These are phyloP conservation scores for Sporodiniella umbellata DNA, from an alignment of 371 early-diverging fungal species.

Conservation along the genomic window DNA sequence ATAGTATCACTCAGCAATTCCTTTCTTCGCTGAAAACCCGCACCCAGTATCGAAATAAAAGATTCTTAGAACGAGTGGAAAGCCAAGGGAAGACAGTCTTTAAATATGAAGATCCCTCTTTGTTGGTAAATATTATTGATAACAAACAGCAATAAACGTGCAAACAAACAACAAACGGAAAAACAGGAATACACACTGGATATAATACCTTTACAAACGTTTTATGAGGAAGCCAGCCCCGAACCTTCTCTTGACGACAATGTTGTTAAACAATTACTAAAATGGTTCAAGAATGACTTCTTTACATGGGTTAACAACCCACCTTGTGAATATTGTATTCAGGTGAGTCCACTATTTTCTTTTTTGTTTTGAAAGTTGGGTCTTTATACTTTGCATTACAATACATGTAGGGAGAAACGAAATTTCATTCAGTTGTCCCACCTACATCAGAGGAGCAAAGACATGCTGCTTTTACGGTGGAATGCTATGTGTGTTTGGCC, in stretches of 20 bases:
- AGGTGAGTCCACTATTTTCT: constrained; percentile 13
- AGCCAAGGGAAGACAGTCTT: constrained; percentile 18
- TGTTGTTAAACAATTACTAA: constrained; percentile 39
- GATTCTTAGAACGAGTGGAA: constrained; percentile 8
- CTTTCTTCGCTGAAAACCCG: not conserved
- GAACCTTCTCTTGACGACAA: constrained; percentile 24
- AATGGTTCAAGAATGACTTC: constrained; percentile 63
- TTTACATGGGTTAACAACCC: constrained; percentile 69
- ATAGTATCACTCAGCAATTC: not conserved
- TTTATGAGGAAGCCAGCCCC: constrained; percentile 43
- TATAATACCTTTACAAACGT: constrained; percentile 40
- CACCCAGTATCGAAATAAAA: not conserved
- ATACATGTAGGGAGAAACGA: constrained; percentile 5
- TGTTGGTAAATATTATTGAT: constrained; percentile 27
- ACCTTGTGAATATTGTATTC: constrained; percentile 50
- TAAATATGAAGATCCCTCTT: constrained; percentile 33
- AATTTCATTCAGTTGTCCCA: not conserved
- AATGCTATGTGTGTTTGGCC: constrained; percentile 49
- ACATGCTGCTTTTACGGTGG: constrained; percentile 57
- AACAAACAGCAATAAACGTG: too few relatives aligned
- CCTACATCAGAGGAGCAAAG: constrained; percentile 51
- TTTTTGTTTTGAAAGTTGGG: too few relatives aligned
- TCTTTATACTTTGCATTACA: too few relatives aligned
- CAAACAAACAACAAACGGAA: not conserved
- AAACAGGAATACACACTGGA: constrained; percentile 44